These are phyloP conservation scores for Hagleromyces aurorensis DNA, from an alignment of 805 yeast genomes.

Conservation along the genomic window DNA sequence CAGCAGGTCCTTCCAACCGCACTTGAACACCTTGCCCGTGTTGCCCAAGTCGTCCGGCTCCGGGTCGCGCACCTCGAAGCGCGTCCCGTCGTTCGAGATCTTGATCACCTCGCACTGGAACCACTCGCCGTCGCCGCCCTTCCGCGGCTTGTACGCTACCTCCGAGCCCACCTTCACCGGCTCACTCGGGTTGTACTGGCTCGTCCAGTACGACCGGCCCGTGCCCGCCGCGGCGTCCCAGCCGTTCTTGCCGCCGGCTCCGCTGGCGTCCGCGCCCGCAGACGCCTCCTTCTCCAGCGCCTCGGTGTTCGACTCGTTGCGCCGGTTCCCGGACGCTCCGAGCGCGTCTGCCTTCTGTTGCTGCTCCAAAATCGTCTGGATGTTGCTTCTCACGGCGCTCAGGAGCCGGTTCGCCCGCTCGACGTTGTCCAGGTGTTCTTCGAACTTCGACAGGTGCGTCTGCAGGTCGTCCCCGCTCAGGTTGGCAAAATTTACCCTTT, in stretches of 20 bases:
- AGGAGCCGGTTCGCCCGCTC: constrained; percentile 42
- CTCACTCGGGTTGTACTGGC: constrained; percentile 52
- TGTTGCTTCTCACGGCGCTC: constrained; percentile 38
- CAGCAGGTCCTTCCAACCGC: constrained; percentile 71
- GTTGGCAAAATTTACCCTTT: constrained; percentile 26
- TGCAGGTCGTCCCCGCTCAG: constrained; percentile 35
- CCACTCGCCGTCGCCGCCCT: constrained; percentile 82
- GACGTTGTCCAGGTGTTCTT: constrained; percentile 49
- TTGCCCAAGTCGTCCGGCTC: constrained; percentile 93
- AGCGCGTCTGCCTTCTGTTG: constrained; percentile 1
- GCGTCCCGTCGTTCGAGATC: constrained; percentile 63
- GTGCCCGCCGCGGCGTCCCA: constrained; percentile 12
- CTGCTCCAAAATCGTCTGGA: constrained; percentile 36
- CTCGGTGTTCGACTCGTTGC: no score
- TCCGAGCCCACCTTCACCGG: constrained; percentile 62
- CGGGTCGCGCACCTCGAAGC: constrained; percentile 91
- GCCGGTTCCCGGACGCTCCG: no score
- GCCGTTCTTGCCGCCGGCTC: constrained; percentile 1
- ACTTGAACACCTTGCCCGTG: constrained; percentile 78
- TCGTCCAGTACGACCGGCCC: constrained; percentile 42
- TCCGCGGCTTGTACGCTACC: constrained; percentile 76
- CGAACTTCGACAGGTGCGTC: constrained; percentile 35
- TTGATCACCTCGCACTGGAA: constrained; percentile 86
- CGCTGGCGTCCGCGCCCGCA: constrained; percentile 9
- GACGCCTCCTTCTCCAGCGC: constrained; percentile 15